Percentiles rank a stretch among this genome's conserved stretches.
These are phyloP conservation scores for Cystobasidium slooffiae DNA, from an alignment of 1,284 basidiomycete genomes.

Conservation along the genomic window DNA sequence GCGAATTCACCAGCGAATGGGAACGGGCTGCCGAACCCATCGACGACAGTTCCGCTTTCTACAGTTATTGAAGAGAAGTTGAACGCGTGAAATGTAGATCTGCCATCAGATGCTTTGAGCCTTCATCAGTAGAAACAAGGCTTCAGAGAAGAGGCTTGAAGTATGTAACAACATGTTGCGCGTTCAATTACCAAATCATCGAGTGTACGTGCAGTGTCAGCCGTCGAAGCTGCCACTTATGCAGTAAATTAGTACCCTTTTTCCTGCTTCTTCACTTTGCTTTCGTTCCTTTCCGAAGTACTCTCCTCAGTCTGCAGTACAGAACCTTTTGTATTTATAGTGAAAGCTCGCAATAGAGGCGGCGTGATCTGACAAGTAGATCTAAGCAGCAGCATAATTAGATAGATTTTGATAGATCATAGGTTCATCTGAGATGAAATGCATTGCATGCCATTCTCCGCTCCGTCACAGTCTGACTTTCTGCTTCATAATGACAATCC, in stretches of 20 bases:
- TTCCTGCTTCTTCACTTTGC: too few species aligned
- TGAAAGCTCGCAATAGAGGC: not conserved
- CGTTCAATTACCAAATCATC: too few species aligned
- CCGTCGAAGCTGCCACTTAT: too few species aligned
- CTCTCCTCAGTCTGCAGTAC: too few species aligned
- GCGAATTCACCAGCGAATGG: not conserved
- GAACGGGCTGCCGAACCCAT: too few species aligned
- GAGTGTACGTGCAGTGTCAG: not conserved
- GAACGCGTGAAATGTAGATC: not conserved
- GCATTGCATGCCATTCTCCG: constrained; percentile 2
- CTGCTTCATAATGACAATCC: not conserved
- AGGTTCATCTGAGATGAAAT: not conserved
- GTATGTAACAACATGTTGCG: too few species aligned
- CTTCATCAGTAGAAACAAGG: too few species aligned
- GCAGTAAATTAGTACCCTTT: too few species aligned
- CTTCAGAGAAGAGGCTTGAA: too few species aligned
- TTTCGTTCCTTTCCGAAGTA: too few species aligned
- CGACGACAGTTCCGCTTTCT: not conserved
- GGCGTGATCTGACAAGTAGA: not conserved
- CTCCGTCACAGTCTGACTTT: too few species aligned
- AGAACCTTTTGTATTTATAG: not conserved
- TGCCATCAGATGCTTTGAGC: too few species aligned
- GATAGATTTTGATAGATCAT: not conserved
- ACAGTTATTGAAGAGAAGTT: constrained; percentile 22
- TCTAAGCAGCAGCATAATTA: not conserved